Conservation (phyloP, 495 filamentous ascomycete species). For the Penicillium salamii region DNA sequence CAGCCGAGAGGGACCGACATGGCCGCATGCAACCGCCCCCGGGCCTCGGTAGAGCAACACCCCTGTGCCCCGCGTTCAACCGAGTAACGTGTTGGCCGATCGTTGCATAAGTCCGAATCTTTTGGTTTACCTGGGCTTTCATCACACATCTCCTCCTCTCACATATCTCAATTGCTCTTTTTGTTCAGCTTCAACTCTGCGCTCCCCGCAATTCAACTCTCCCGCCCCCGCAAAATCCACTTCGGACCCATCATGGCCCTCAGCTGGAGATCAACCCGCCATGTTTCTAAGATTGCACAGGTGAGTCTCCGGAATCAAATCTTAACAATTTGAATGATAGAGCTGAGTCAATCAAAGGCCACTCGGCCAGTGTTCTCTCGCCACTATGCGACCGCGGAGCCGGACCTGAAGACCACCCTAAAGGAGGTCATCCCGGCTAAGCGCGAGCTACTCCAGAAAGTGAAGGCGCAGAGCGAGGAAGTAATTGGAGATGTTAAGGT, state of each 20-base stretch:
- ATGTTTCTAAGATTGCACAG: conserved; percentile 38
- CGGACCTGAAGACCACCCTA: conserved; percentile 82
- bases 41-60: conserved; percentile 26
- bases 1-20: conserved; percentile 2
- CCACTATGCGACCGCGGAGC: conserved; percentile 63
- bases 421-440: conserved; percentile 84
- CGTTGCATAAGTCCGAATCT: not conserved
- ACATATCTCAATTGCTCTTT: conserved; percentile 3
- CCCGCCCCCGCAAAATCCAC: conserved; percentile 20
- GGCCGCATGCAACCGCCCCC: conserved; percentile 27
- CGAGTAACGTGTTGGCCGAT: conserved; percentile 19
- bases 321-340: not conserved
- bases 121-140: not conserved
- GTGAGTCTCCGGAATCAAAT: conserved; percentile 17
- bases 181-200: not conserved
- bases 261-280: conserved; percentile 38
- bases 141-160: conserved; percentile 6
- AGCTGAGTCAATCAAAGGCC: not conserved
- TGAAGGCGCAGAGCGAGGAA: conserved; percentile 81
- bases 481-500: conserved; percentile 89
- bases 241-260: conserved; percentile 32
- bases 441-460: conserved; percentile 84
- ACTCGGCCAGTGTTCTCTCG: conserved; percentile 29
- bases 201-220: conserved; percentile 16
- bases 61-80: conserved; percentile 34